Percentiles rank a stretch among this genome's conserved stretches.
Conservation (phyloP, 78 protist genomes). For the Trichosphaerium sp. region DNA sequence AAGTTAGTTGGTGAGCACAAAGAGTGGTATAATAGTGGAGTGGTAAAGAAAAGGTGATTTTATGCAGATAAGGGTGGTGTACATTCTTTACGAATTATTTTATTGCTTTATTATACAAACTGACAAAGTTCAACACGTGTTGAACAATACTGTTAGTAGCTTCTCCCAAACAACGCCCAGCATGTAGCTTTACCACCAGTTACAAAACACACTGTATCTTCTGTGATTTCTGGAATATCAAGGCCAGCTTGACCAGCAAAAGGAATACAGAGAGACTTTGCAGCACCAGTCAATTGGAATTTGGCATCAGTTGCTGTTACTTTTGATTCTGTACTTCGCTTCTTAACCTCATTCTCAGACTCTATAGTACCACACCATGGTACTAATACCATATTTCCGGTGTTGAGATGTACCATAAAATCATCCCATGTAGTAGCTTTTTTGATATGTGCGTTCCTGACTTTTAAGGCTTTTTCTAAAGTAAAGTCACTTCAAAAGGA, state of each 20-base stretch:
- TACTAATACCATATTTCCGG: conserved; percentile 12
- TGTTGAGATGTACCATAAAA: conserved; percentile 63
- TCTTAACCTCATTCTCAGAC: conserved; percentile 79
- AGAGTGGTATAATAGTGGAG: no score
- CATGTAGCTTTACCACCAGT: conserved; percentile 21
- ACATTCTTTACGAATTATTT: no score
- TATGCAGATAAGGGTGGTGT: no score
- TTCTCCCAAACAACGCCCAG: conserved; percentile 45
- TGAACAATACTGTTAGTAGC: conserved; percentile 37
- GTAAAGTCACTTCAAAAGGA: neutral
- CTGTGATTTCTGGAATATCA: conserved; percentile 30
- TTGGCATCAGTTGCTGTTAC: neutral
- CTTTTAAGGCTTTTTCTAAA: neutral
- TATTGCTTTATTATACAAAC: no score
- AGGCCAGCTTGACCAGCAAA: conserved; percentile 23
- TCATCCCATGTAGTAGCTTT: conserved; percentile 51
- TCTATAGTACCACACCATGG: conserved; percentile 72
- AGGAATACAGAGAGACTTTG: conserved; percentile 86
- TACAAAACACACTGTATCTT: conserved; percentile 33
- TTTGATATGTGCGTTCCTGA: conserved; percentile 33
- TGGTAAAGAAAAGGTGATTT: no score
- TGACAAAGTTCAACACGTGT: no score
- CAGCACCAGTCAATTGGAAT: conserved; percentile 74
- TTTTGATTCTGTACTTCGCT: conserved; percentile 37
- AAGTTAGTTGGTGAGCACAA: no score